Conservation (phyloP, 1,284 basidiomycete species). For the Melampsora abietis-canadensis region DNA sequence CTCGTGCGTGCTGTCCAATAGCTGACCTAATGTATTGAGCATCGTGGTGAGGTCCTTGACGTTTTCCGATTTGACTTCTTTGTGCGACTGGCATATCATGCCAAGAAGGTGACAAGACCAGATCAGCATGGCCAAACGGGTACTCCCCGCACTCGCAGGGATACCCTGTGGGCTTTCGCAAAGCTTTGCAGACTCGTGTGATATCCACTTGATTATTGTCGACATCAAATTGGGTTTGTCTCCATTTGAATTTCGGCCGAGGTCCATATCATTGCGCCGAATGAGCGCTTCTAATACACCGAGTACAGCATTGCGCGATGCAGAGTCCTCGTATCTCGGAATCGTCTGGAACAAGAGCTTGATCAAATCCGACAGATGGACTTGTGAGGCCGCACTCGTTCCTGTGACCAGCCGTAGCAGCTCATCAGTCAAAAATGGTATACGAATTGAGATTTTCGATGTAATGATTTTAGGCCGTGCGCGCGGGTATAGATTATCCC, state of each 20-base stretch:
- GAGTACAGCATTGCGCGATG: slow-evolving; percentile 36
- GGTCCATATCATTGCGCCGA: slow-evolving; percentile 15
- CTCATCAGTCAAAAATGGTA: slow-evolving; percentile 32
- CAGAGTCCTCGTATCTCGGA: slow-evolving; percentile 41
- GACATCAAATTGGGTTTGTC: not conserved
- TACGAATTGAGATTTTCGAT: slow-evolving; percentile 33
- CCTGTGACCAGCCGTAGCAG: slow-evolving; percentile 19
- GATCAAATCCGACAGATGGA: slow-evolving; percentile 20
- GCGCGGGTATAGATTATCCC: slow-evolving; percentile 20
- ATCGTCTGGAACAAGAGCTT: slow-evolving; percentile 41
- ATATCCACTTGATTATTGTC: slow-evolving; percentile 41
- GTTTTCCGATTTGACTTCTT: not conserved
- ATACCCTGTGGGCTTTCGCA: slow-evolving; percentile 23
- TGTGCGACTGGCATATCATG: not conserved
- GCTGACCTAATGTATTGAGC: slow-evolving; percentile 19
- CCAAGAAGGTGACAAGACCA: slow-evolving; percentile 31
- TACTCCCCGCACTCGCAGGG: slow-evolving; percentile 21
- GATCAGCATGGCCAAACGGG: slow-evolving; percentile 38
- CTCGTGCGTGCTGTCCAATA: slow-evolving; percentile 34
- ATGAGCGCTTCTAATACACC: slow-evolving; percentile 25
- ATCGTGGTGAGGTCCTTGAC: not conserved
- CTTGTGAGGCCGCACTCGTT: not conserved
- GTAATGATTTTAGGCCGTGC: slow-evolving; percentile 36
- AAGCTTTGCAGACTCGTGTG: slow-evolving; percentile 26
- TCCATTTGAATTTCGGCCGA: not conserved